These are phyloP conservation scores for Alternaria infectoria DNA, from an alignment of 2,329 filamentous ascomycete genomes.

Conservation along the genomic window DNA sequence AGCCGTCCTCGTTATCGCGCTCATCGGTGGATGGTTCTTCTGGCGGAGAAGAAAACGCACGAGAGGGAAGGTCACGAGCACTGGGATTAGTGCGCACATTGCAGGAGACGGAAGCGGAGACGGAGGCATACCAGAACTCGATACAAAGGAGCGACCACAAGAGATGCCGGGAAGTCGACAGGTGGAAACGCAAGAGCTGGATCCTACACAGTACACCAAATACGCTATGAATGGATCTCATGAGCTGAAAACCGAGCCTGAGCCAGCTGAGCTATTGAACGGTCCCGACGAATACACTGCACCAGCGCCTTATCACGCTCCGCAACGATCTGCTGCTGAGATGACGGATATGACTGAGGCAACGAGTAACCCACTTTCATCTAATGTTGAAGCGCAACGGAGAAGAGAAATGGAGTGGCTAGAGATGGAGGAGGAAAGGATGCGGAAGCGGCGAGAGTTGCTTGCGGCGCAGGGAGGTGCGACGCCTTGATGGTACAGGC, in stretches of 20 bases:
- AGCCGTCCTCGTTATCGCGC: background rate
- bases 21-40: background rate
- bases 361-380: background rate
- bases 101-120: background rate
- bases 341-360: background rate
- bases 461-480: background rate
- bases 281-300: background rate
- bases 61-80: background rate
- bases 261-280: background rate
- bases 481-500: background rate
- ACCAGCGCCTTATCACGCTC: accelerated
- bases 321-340: background rate
- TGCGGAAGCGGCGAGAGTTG: background rate
- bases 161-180: background rate
- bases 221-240: background rate
- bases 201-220: background rate
- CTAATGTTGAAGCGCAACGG: slow-evolving; percentile 5
- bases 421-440: slow-evolving; percentile 9
- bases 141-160: background rate
- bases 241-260: background rate
- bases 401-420: slow-evolving; percentile 14
- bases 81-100: no score
- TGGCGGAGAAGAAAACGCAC: background rate
- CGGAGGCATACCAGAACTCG: background rate
- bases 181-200: accelerated